Base-by-base conservation (phyloP, 2,329 filamentous ascomycete species). In the Epichloe aotearoae region DNA sequence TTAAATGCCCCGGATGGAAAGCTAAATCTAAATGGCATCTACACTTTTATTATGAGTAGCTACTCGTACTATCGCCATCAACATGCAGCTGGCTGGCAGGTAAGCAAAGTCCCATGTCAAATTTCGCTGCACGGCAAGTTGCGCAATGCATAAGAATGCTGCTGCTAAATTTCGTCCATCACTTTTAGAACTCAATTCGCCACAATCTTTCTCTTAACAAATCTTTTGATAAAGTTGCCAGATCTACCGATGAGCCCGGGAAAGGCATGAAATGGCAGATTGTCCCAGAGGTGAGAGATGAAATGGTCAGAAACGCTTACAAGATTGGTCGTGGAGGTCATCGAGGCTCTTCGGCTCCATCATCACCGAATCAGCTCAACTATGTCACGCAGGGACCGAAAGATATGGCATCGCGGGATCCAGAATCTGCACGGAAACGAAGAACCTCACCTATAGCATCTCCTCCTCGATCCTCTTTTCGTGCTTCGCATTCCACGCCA, bases 211-310 rank as follows among this genome's bases (percentile, higher is more conserved):
- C 93, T 1, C 70, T 98, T 41, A 97, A 95, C 66, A 95, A 96
- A 64, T 82, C 85, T 0, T 98, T 98, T 62, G 83, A 89, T 59
- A 98, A 98, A 66, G 86, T 95, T 8, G 86, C 93, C 3, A 83
- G 93, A 45, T 84, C 87, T 15, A 95, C 89, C 0, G 88, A 97
- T 59, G 93, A 98, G 64, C 93, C 93, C 20, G 93, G 93, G 12
- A 98, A 98, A 66, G 93, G 93, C 30, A 97, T 96, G 89, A 97
- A 97, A 65, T 98, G 93, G 93, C 88, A 91, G 67, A 90, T 98
- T 61, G 82, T 88, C 4, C 77, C 86, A 1, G 87, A 94, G 55
- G 79, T 84, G 56, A 82, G 85, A 46, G 88, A 96, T 17, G 91
- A 95, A 49, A 95, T 96, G 73, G 77, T 88, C 53, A 86, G 86